These are phyloP conservation scores for Arxiozyma bovina DNA, from an alignment of 1,139 yeast species.

Conservation along the genomic window DNA sequence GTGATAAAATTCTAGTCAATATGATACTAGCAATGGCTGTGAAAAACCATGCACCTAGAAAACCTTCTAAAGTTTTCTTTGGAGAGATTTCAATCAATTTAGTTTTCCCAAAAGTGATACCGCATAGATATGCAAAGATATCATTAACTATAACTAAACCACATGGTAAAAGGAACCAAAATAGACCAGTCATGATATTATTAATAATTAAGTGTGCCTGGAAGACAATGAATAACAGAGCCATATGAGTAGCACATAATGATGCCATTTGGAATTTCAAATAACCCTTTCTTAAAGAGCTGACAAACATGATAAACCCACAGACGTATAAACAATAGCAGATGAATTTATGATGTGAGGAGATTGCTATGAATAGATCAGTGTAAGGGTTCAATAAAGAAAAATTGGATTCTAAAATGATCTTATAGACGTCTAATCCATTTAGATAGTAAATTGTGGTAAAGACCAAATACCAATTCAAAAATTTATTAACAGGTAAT, in stretches of 20 bases:
- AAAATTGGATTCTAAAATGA: slow-evolving; percentile 39
- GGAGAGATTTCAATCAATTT: slow-evolving; percentile 92
- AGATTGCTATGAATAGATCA: slow-evolving; percentile 4
- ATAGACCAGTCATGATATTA: slow-evolving; percentile 80
- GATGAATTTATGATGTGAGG: slow-evolving; percentile 73
- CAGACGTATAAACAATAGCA: slow-evolving; percentile 76
- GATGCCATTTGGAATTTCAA: slow-evolving; percentile 91
- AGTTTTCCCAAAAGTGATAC: slow-evolving; percentile 90
- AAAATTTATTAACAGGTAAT: slow-evolving; percentile 71
- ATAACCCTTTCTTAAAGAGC: slow-evolving; percentile 80
- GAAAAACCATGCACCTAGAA: slow-evolving; percentile 94
- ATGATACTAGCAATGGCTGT: slow-evolving; percentile 69
- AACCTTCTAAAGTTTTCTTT: slow-evolving; percentile 95
- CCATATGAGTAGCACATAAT: slow-evolving; percentile 90
- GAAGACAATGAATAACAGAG: slow-evolving; percentile 76
- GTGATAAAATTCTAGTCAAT: slow-evolving; percentile 55
- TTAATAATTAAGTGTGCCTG: slow-evolving; percentile 91
- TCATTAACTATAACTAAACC: slow-evolving; percentile 90
- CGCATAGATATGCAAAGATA: slow-evolving; percentile 93
- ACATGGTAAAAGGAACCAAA: slow-evolving; percentile 91
- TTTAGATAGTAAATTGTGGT: slow-evolving; percentile 83
- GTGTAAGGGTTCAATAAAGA: slow-evolving; percentile 28
- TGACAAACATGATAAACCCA: slow-evolving; percentile 85
- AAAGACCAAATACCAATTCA: slow-evolving; percentile 81
- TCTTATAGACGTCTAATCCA: slow-evolving; percentile 68